Percentiles rank a stretch among this genome's conserved stretches.
These are phyloP conservation scores for Micractinium sp. DNA, from an alignment of 139 green algal species.

Conservation along the genomic window DNA sequence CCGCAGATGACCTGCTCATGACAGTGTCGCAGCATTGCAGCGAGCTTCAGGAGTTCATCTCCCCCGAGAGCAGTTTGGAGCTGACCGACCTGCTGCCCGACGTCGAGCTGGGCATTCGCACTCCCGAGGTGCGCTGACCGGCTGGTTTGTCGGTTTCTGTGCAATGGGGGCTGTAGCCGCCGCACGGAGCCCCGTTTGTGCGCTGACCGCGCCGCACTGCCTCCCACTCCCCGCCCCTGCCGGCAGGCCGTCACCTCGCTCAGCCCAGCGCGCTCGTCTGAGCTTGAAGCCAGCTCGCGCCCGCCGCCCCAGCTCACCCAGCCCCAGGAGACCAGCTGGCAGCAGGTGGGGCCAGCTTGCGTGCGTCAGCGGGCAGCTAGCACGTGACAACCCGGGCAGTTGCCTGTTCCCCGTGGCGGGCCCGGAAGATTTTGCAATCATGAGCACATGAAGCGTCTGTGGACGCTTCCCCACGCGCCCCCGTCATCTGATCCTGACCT, in stretches of 20 bases:
- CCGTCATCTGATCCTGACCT: too few species aligned
- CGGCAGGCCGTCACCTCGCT: not conserved
- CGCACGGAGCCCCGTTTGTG: not conserved
- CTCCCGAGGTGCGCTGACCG: not conserved
- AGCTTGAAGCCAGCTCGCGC: not conserved
- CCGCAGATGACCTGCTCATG: not conserved
- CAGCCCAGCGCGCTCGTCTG: too few species aligned
- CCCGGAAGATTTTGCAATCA: too few species aligned
- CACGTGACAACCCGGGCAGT: not conserved
- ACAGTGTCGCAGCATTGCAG: too few species aligned
- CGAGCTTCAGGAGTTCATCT: not conserved
- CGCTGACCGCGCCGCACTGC: too few species aligned
- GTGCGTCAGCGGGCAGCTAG: not conserved
- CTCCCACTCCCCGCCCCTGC: not conserved
- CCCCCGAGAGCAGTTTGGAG: not conserved
- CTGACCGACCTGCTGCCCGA: not conserved
- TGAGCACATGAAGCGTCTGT: too few species aligned
- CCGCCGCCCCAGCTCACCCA: not conserved
- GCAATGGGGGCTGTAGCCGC: not conserved
- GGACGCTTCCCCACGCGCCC: too few species aligned
- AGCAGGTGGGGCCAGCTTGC: not conserved
- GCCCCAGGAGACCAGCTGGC: not conserved
- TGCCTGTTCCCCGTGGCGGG: too few species aligned
- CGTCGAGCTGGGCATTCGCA: not conserved
- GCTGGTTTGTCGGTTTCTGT: too few species aligned